Base-by-base conservation (phyloP, 176 grass and related monocot genomes). In the Ananas comosus region DNA sequence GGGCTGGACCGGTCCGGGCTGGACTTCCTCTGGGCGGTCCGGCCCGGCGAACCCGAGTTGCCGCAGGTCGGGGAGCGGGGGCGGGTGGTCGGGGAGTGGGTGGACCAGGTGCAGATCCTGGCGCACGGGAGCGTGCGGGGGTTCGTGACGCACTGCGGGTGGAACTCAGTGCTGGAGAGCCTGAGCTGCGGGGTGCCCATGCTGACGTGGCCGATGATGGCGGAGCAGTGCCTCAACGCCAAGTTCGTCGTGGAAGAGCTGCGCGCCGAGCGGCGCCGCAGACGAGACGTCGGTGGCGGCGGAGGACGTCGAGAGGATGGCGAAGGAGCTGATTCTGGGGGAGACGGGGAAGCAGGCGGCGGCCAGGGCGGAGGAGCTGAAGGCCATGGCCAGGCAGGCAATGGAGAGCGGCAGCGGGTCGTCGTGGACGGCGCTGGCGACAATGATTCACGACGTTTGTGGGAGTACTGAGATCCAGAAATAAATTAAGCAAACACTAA, bases 131-230 rank as follows among this genome's bases (percentile, higher is more conserved):
- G 77, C 0, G 24, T 80, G 3, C 63, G 51, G 0, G 81, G 72
- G 1, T 82, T 87, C 7, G 70, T 91, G 29, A 85, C 69, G 0
- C 88, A 88, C 22, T 88, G 82, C 10, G 88, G 88, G 2, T 85
- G 85, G 82, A 88, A 88, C 75, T 88, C 72, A 0, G 72, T 91
- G 13, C 22, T 82, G 3, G 88, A 91, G 63, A 87, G 81, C 22
- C 51, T 83, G 10, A 5, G 71, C 0, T 23, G 65, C 0, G 78
- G 83, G 0, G 80, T 94, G 25, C 86, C 86, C 0, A 51, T 89
- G 22, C 77, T 82, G 0, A 74, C 82, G 3, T 93, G 90, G 90
- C 90, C 90, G 1, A 89, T 86, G 86, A 72, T 83, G 1, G 76
- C 80, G 0, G 83, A 93, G 1, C 90, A 93, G 53, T 64, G 74